phyloP scores from a whole-genome alignment of 768 basidiomycete genomes.

The Leucocoprinus birnbaumii region DNA sequence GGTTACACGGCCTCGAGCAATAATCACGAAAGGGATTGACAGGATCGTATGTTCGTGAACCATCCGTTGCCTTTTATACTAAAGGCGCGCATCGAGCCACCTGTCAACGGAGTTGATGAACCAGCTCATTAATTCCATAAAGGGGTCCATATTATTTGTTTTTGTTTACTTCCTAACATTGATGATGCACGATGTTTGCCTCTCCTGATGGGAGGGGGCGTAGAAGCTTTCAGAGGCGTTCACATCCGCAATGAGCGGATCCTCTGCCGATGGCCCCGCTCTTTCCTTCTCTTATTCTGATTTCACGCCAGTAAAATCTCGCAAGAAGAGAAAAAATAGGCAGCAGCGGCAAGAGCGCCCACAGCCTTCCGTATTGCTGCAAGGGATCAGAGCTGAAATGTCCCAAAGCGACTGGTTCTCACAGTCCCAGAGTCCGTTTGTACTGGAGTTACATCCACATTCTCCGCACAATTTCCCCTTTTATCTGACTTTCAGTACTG shows the following conservation, averaged over 20 bases:
- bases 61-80: neutral
- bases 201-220: neutral
- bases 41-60: neutral
- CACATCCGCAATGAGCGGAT: conserved; percentile 16
- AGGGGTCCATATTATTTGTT: conserved; percentile 15
- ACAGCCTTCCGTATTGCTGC: conserved; percentile 35
- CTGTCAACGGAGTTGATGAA: conserved; percentile 13
- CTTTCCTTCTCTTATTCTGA: conserved; percentile 44
- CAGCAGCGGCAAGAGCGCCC: conserved; percentile 22
- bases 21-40: neutral
- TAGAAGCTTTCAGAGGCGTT: neutral
- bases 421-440: conserved; percentile 24
- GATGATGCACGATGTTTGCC: conserved; percentile 1
- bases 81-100: neutral
- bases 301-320: conserved; percentile 47
- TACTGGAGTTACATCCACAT: neutral
- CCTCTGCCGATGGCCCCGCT: conserved; percentile 3
- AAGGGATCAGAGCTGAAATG: conserved; percentile 44
- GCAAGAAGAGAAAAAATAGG: conserved; percentile 51
- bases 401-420: conserved; percentile 48
- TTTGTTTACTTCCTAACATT: conserved; percentile 10
- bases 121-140: conserved; percentile 17
- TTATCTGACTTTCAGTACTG: neutral
- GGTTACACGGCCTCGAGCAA: too few species aligned
- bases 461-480: conserved; percentile 6